Evolutionary conservation across 176 grass and related monocot species (phyloP).

Genomic region (Guadua angustifolia): DNA sequence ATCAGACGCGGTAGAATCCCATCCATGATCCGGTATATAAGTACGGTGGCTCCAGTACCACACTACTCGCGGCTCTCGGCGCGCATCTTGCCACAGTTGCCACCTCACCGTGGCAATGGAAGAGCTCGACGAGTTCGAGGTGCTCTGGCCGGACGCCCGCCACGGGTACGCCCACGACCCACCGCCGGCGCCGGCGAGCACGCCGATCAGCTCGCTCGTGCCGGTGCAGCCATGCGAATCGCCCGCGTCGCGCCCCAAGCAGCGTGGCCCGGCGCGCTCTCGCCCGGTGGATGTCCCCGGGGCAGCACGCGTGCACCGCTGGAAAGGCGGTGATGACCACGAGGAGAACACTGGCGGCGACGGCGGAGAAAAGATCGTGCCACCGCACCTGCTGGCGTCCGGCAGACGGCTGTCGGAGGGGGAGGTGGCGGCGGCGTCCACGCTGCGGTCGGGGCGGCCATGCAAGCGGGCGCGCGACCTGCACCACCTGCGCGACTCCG

Average conservation of each 20-base stretch:
- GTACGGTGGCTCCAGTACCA: background rate
- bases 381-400: conserved; percentile 66
- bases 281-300: conserved; percentile 48
- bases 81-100: background rate
- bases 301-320: background rate
- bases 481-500: conserved; percentile 53
- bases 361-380: conserved; percentile 23
- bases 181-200: background rate
- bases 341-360: background rate
- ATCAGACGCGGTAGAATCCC: background rate
- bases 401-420: conserved; percentile 23
- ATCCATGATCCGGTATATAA: background rate
- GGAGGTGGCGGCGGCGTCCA: conserved; percentile 31
- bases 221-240: background rate
- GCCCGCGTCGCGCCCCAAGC: background rate
- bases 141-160: conserved; percentile 61
- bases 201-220: background rate
- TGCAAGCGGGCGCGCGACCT: conserved; percentile 64
- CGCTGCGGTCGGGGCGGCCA: conserved; percentile 53
- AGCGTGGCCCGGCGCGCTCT: background rate
- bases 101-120: conserved; percentile 49
- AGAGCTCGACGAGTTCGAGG: conserved; percentile 68
- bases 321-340: background rate
- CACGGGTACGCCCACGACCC: background rate
- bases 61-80: background rate